Percentiles rank a stretch among this genome's conserved stretches.
Conservation (phyloP, 768 basidiomycete genomes). For the Vararia minispora region DNA sequence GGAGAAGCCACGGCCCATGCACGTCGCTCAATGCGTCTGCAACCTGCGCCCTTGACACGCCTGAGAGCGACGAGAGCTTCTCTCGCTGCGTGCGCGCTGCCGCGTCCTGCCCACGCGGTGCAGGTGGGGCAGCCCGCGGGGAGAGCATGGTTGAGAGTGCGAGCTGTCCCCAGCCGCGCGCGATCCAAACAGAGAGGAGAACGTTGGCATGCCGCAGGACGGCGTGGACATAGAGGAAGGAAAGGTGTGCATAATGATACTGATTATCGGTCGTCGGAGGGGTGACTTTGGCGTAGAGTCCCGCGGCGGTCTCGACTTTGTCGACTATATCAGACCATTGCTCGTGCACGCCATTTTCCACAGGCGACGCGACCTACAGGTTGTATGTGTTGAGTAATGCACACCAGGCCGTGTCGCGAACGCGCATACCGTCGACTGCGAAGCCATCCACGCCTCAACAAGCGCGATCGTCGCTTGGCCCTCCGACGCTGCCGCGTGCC, state of each 20-base stretch:
- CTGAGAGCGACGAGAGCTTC: constrained; percentile 55
- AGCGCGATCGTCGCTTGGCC: constrained; percentile 71
- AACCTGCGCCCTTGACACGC: constrained; percentile 60
- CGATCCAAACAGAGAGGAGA: constrained; percentile 70
- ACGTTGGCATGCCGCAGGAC: constrained; percentile 67
- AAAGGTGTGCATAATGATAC: constrained; percentile 47
- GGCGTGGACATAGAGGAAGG: constrained; percentile 55
- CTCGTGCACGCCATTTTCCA: constrained; percentile 6
- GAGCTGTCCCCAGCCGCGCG: constrained; percentile 80
- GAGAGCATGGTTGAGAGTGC: constrained; percentile 70
- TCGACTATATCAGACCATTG: constrained; percentile 62
- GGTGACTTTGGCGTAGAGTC: constrained; percentile 50
- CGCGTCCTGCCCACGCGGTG: constrained; percentile 7
- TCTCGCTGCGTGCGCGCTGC: constrained; percentile 42
- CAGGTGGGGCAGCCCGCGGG: constrained; percentile 44
- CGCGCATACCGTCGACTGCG: no score
- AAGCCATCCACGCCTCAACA: constrained; percentile 86
- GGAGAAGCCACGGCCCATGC: constrained; percentile 82
- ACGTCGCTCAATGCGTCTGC: constrained; percentile 54
- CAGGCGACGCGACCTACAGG: no score
- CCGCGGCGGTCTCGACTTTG: constrained; percentile 46
- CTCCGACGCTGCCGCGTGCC: constrained; percentile 87
- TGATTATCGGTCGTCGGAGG: constrained; percentile 33
- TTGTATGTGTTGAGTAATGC: constrained; percentile 16
- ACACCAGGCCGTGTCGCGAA: no score